Percentiles rank a stretch among this genome's conserved stretches.
Evolutionary conservation across 805 yeast genomes (phyloP).

Genomic region (Grigorovia jiainica): DNA sequence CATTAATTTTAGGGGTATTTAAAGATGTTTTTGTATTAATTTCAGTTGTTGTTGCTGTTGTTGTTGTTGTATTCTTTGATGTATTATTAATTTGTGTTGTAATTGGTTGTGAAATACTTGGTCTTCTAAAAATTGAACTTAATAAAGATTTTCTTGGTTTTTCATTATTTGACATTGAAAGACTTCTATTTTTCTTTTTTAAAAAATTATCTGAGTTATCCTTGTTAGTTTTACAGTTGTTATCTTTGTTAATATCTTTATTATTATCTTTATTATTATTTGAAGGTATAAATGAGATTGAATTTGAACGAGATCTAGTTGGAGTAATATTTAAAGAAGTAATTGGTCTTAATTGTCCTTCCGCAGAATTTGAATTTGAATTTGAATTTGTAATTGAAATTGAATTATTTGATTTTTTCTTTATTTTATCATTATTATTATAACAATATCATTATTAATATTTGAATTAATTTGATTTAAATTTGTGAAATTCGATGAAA

Average conservation of each 20-base stretch:
- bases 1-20: neutral
- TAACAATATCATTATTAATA: neutral
- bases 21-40: neutral
- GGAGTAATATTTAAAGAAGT: neutral
- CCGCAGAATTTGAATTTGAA: too few relatives aligned
- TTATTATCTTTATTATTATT: neutral
- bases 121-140: slow-evolving; percentile 21
- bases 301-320: neutral
- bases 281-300: neutral
- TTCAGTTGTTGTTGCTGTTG: neutral
- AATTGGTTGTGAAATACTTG: slow-evolving; percentile 1
- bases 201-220: too few relatives aligned
- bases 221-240: neutral
- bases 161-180: neutral
- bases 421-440: too few relatives aligned
- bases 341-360: slow-evolving; percentile 5
- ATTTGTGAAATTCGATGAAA: neutral
- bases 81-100: neutral
- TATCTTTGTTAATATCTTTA: neutral
- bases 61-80: neutral
- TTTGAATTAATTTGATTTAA: neutral
- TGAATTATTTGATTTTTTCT: slow-evolving; percentile 7
- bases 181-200: neutral
- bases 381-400: slow-evolving; percentile 2
- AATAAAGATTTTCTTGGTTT: slow-evolving; percentile 23